Evolutionary conservation across 148 eudicot genomes (phyloP).

Genomic region (Camellia sinensis): DNA sequence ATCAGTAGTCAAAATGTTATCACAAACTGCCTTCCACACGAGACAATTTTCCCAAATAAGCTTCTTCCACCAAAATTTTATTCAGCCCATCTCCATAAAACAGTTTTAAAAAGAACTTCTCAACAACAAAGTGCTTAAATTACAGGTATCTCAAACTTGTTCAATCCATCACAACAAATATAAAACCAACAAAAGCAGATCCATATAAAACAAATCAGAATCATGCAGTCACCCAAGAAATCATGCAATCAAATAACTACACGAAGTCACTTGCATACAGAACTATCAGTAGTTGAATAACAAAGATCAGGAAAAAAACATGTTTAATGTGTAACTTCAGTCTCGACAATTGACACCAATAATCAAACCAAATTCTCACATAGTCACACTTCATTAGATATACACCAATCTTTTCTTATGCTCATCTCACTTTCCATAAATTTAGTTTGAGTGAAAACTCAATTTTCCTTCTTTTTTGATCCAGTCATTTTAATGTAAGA

Average conservation of each 20-base stretch:
- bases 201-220: background rate
- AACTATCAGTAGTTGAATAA: background rate
- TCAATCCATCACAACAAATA: no score
- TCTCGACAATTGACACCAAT: background rate
- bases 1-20: no score
- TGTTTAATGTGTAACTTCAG: background rate
- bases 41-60: no score
- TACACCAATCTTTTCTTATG: background rate
- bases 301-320: slow-evolving; percentile 1
- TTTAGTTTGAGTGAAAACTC: background rate
- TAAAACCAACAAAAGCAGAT: no score
- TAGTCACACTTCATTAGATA: background rate
- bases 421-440: background rate
- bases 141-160: no score
- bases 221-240: slow-evolving; percentile 6
- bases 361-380: background rate
- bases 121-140: no score
- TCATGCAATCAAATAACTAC: background rate
- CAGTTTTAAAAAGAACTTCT: no score
- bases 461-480: background rate
- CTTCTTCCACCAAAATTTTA: no score
- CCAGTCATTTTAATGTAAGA: background rate
- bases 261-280: background rate
- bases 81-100: no score
- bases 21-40: no score